phyloP scores from a whole-genome alignment of 2,329 filamentous ascomycete genomes.

The Phyllosticta paracitricarpa region DNA sequence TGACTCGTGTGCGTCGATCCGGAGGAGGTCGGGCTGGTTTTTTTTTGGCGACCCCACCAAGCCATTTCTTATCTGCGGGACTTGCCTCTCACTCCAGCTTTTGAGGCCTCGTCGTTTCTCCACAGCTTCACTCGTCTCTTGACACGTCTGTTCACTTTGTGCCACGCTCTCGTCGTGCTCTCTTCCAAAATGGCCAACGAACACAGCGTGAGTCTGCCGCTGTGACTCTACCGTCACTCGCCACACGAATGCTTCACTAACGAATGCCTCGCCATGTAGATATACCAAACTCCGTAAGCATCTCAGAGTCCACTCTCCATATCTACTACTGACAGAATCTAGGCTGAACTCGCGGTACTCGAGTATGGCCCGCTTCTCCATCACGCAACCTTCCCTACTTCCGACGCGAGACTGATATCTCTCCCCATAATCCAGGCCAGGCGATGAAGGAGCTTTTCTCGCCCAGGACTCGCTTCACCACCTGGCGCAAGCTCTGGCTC shows the following conservation, averaged over 20 bases:
- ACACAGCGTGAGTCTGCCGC: conserved; percentile 8
- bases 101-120: background rate
- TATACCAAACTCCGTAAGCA: conserved; percentile 11
- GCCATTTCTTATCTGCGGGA: conserved; percentile 3
- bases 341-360: conserved; percentile 12
- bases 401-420: background rate
- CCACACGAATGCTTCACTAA: background rate
- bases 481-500: conserved; percentile 80
- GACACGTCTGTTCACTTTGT: background rate
- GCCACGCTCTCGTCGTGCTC: background rate
- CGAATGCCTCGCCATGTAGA: background rate
- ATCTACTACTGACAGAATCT: background rate
- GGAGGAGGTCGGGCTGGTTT: conserved; percentile 5
- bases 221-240: background rate
- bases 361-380: conserved; percentile 1
- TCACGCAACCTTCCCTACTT: background rate
- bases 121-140: background rate
- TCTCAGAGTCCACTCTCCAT: background rate
- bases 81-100: background rate
- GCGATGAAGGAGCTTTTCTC: conserved; percentile 61
- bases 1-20: conserved; percentile 10
- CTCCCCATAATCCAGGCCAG: conserved; percentile 1
- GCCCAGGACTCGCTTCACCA: conserved; percentile 61
- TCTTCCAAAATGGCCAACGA: background rate
- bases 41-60: conserved; percentile 9